Base-by-base conservation (phyloP, 306 rosid species). In the Quercus glauca region DNA sequence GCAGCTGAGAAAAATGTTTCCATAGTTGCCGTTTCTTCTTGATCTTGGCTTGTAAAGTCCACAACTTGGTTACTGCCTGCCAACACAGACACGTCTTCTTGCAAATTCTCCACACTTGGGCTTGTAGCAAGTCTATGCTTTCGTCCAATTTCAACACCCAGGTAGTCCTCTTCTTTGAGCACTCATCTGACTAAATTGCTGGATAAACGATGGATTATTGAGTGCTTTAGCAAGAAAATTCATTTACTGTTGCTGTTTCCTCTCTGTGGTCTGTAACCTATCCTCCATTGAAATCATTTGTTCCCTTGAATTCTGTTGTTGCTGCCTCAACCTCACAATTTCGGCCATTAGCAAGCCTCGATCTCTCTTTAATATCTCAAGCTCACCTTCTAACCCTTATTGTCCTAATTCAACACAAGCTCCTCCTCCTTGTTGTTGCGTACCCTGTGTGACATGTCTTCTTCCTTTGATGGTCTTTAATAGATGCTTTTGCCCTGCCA, bases 401-500 rank as follows among this genome's bases (percentile, higher is more conserved):
- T 96, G 85, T 18, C 93, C 99, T 49, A 93, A 31, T 60, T 96
- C 98, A 53, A 93, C 86, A 79, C 89, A 91, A 35, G 84, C 82
- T 26, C 89, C 85, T 41, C 79, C 85, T 59, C 85, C 82, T n/a
- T 79, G 74, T 4, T 79, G 91, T 1, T 77, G 87, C 45, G 68
- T 2, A 56, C 71, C 43, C 76, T 85, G 94, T 0, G 90, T 31
- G 7, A 87, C 90, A 64, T 93, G 86, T 52, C 99, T 90, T 79
- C 98, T 96, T 79, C 99, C 88, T 91, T 88, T 96, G 19, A 96
- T 93, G 6, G 90, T 93, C 88, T 83, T 96, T 79, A 96, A 75
- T 28, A 93, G 73, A 33, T 89, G 87, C 78, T 75, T 87, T 83
- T 96, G 97, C 31, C 98, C 99, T 25, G 92, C 94, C 25, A 96